Base-by-base conservation (phyloP, 1,284 basidiomycete species). In the Chiua sp. region DNA sequence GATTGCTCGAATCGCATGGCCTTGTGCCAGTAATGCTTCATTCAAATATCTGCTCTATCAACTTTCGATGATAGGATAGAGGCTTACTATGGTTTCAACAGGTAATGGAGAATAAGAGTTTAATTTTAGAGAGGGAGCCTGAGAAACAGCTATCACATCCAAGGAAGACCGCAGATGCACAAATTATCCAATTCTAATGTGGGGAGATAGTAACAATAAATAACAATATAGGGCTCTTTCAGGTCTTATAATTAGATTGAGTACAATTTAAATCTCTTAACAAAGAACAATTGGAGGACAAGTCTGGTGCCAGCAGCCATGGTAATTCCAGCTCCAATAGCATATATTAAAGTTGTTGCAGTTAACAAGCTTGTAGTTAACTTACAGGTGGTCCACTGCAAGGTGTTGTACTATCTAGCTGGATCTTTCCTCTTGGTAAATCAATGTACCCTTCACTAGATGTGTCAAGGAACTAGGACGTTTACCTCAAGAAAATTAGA, bases 11-110 rank as follows among this genome's bases (percentile, higher is more conserved):
- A 83, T 82, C 75, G 76, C 78, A 82, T 75, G 60, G 60, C 56
- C 59, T 63, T 39, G 56, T 51, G 60, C 60, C 39, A 54, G 60
- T 51, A 79, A 82, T 81, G 79, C 77, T 77, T 83, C 81, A 82
- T 83, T 82, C 80, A 82, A 82, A 81, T 81, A 80, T 81, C 81
- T 82, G 79, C 80, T 79, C 81, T 82, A 82, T 81, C 79, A 82
- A 81, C 79, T 82, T 79, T 81, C 72, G 78, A 81, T 80, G 79
- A 79, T 81, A 82, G 80, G 77, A 53, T 62, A 49, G 48, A 42
- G 60, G 58, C 32, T 54, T 62, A 61, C 78, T 75, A 79, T 62
- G 59, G 58, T 62, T 60, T 51, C 52, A 54, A 82, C 75, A 78
- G 81, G 80, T 83, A 82, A 83, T 77, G 77, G 80, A 80, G 81